Conservation (phyloP, 306 rosid genomes). For the Sophora flavescens region DNA sequence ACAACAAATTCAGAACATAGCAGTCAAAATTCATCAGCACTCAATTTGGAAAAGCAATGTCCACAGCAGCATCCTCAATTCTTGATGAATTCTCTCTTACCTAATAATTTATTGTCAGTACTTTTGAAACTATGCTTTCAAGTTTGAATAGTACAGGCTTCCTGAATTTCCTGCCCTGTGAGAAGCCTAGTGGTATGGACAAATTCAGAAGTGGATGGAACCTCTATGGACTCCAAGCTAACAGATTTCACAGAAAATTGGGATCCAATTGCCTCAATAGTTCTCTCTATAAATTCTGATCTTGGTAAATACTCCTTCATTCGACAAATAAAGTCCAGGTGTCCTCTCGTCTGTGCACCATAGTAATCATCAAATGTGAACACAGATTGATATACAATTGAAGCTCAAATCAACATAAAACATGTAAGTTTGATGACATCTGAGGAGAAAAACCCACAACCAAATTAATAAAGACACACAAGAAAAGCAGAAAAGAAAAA, state of each 20-base stretch:
- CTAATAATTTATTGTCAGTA: background rate
- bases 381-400: conserved; percentile 18
- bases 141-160: conserved; percentile 42
- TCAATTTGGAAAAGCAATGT: conserved; percentile 15
- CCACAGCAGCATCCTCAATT: conserved; percentile 8
- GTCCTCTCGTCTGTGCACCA: conserved; percentile 77
- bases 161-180: conserved; percentile 68
- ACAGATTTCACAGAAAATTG: conserved; percentile 55
- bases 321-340: conserved; percentile 77
- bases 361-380: conserved; percentile 26
- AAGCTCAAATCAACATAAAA: conserved; percentile 18
- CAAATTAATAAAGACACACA: background rate
- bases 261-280: conserved; percentile 56
- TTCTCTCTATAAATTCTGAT: conserved; percentile 67
- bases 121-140: conserved; percentile 39
- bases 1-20: conserved; percentile 9
- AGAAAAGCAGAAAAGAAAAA: background rate
- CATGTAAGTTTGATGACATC: conserved; percentile 5
- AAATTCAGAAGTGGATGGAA: conserved; percentile 53
- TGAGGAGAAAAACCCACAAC: background rate
- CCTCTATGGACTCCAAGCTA: conserved; percentile 47
- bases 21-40: conserved; percentile 23
- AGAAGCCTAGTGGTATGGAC: conserved; percentile 67
- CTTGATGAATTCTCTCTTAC: conserved; percentile 4
- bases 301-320: conserved; percentile 82